Evolutionary conservation across 768 basidiomycete genomes (phyloP).

Genomic region (Chiua virens): DNA sequence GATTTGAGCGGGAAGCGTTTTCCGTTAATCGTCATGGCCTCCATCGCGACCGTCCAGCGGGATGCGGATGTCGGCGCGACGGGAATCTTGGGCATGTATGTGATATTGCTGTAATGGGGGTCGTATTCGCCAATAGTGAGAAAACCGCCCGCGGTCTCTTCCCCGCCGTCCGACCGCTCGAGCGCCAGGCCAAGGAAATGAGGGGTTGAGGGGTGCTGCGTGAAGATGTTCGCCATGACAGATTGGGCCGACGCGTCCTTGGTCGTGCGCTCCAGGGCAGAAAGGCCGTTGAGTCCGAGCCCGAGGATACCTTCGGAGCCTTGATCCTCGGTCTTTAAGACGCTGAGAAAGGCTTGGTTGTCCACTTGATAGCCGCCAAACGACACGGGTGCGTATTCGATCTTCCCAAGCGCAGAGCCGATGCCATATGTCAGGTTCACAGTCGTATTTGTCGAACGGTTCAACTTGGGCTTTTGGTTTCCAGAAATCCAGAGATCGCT

Average conservation of each 20-base stretch:
- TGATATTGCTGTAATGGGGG: constrained; percentile 31
- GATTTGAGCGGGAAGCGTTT: constrained; percentile 30
- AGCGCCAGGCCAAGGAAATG: constrained; percentile 45
- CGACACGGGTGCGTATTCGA: constrained; percentile 36
- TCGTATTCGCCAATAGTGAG: constrained; percentile 46
- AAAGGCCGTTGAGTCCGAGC: constrained; percentile 27
- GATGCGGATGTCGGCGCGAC: constrained; percentile 35
- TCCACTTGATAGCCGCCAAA: constrained; percentile 35
- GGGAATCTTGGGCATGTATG: constrained; percentile 30
- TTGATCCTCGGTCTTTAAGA: constrained; percentile 13
- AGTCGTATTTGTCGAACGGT: constrained; percentile 30
- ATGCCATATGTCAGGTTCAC: constrained; percentile 37
- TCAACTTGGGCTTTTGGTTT: constrained; percentile 24
- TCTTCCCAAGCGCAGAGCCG: constrained; percentile 37
- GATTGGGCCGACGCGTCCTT: constrained; percentile 23
- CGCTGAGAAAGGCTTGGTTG: constrained; percentile 28
- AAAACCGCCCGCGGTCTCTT: constrained; percentile 40
- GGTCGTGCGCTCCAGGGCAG: constrained; percentile 16
- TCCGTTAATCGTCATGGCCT: constrained; percentile 37
- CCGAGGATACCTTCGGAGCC: constrained; percentile 26
- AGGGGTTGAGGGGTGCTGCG: constrained; percentile 32
- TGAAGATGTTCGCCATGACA: constrained; percentile 41
- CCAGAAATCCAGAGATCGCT: constrained; percentile 30
- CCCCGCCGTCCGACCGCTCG: constrained; percentile 40
- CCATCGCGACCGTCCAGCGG: constrained; percentile 44